Evolutionary conservation across 257 asterid species (phyloP), one percentile per base, ranked within the genome.

Genomic region (Knoxia roxburghii): DNA sequence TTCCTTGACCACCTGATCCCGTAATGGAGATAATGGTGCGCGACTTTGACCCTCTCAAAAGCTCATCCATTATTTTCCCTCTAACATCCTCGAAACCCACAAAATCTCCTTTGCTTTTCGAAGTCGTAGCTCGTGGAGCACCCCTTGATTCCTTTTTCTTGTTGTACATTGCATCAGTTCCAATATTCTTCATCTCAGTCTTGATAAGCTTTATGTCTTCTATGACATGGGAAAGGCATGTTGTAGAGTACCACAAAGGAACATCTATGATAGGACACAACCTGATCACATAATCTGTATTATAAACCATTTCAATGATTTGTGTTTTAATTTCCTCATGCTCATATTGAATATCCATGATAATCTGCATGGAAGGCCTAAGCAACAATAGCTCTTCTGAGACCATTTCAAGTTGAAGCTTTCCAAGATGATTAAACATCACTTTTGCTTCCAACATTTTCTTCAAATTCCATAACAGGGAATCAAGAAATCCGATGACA

Each of bases 1-100:
- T n/a, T n/a, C n/a, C n/a, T n/a, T n/a, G n/a, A n/a, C n/a, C n/a
- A n/a, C n/a, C n/a, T n/a, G n/a, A n/a, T n/a, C n/a, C n/a, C n/a
- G n/a, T n/a, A n/a, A n/a, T n/a, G n/a, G n/a, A n/a, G n/a, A n/a
- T n/a, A n/a, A n/a, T n/a, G n/a, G n/a, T n/a, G n/a, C n/a, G n/a
- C n/a, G n/a, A n/a, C n/a, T n/a, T n/a, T n/a, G n/a, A n/a, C n/a
- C n/a, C n/a, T n/a, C n/a, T n/a, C n/a, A n/a, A n/a, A n/a, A n/a
- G n/a, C n/a, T n/a, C n/a, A n/a, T n/a, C n/a, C n/a, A n/a, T n/a
- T n/a, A n/a, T n/a, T n/a, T n/a, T n/a, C n/a, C n/a, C n/a, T n/a
- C n/a, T n/a, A n/a, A n/a, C n/a, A n/a, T 72, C 66, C 13, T 63
- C 23, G 3, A 72, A 45, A 1, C 39, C 52, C 26, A 64, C 50